A percentile compares a stretch with the other conserved stretches of the same genome.
Evolutionary conservation across 768 basidiomycete species (phyloP).

Genomic region (Sutorius australiensis): DNA sequence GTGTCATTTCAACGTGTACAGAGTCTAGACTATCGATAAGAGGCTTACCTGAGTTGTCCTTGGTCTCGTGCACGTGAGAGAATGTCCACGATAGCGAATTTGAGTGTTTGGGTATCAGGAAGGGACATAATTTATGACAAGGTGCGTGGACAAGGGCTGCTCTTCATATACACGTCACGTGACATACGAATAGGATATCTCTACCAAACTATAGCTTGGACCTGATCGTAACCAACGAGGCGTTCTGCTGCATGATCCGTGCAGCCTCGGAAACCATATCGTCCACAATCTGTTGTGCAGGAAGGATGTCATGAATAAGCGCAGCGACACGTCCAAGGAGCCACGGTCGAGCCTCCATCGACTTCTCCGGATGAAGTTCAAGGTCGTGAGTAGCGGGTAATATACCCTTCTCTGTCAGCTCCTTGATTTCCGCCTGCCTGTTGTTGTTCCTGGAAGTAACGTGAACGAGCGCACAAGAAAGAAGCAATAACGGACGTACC

Average conservation of each 20-base stretch:
- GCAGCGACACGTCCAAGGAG: slow-evolving; percentile 82
- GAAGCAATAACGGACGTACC: slow-evolving; percentile 42
- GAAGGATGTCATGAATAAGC: slow-evolving; percentile 68
- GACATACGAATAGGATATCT: background rate
- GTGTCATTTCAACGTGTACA: background rate
- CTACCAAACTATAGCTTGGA: slow-evolving; percentile 43
- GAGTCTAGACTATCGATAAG: background rate
- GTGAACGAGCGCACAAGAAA: background rate
- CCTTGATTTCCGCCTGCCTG: slow-evolving; percentile 75
- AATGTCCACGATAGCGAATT: slow-evolving; percentile 19
- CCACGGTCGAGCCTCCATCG: slow-evolving; percentile 62
- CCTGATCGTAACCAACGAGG: slow-evolving; percentile 38
- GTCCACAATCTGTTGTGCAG: slow-evolving; percentile 81
- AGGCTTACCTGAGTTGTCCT: slow-evolving; percentile 17
- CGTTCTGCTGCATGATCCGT: slow-evolving; percentile 41
- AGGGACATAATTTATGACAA: slow-evolving; percentile 3
- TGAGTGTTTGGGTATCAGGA: slow-evolving; percentile 16
- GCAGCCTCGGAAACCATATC: slow-evolving; percentile 67
- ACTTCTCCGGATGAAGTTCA: slow-evolving; percentile 78
- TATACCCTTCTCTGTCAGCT: slow-evolving; percentile 79
- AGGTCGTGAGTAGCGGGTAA: slow-evolving; percentile 71
- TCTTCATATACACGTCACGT: slow-evolving; percentile 7
- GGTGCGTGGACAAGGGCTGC: background rate
- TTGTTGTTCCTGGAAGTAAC: slow-evolving; percentile 59
- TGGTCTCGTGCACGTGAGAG: slow-evolving; percentile 22